Percentiles rank a stretch among this genome's conserved stretches.
These are phyloP conservation scores for Pichia rugopelliculosa DNA, from an alignment of 805 yeast genomes.

Conservation along the genomic window DNA sequence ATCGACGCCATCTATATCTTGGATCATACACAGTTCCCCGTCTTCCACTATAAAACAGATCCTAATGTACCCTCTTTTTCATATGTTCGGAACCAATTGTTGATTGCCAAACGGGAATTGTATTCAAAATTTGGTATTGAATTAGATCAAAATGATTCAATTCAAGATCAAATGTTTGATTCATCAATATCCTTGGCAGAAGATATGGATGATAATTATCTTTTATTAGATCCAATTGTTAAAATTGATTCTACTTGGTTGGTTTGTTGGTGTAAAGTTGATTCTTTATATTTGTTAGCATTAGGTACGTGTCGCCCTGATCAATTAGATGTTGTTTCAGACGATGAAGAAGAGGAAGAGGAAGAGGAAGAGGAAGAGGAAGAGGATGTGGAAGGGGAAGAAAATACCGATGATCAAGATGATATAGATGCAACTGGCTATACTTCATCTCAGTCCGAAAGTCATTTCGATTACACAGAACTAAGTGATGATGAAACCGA, in stretches of 20 bases:
- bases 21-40: conserved; percentile 20
- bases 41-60: conserved; percentile 6
- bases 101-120: conserved; percentile 12
- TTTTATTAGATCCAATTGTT: conserved; percentile 20
- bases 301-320: conserved; percentile 14
- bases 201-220: conserved; percentile 10
- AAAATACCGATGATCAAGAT: neutral
- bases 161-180: neutral
- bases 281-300: conserved; percentile 14
- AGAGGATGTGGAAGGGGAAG: conserved; percentile 1
- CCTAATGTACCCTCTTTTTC: conserved; percentile 23
- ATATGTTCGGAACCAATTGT: conserved; percentile 21
- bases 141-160: neutral
- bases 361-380: conserved; percentile 17
- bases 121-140: conserved; percentile 7
- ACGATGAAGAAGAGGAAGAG: conserved; percentile 24
- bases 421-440: conserved; percentile 5
- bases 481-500: conserved; percentile 1
- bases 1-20: conserved; percentile 26
- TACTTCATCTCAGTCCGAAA: neutral
- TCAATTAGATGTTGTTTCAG: conserved; percentile 24
- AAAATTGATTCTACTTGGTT: conserved; percentile 25
- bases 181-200: neutral
- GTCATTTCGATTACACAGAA: neutral
- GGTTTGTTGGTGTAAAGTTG: conserved; percentile 26